A percentile compares a stretch with the other conserved stretches of the same genome.
These are phyloP conservation scores for Acanthamoeba healyi DNA, from an alignment of 208 protist genomes.

Conservation along the genomic window DNA sequence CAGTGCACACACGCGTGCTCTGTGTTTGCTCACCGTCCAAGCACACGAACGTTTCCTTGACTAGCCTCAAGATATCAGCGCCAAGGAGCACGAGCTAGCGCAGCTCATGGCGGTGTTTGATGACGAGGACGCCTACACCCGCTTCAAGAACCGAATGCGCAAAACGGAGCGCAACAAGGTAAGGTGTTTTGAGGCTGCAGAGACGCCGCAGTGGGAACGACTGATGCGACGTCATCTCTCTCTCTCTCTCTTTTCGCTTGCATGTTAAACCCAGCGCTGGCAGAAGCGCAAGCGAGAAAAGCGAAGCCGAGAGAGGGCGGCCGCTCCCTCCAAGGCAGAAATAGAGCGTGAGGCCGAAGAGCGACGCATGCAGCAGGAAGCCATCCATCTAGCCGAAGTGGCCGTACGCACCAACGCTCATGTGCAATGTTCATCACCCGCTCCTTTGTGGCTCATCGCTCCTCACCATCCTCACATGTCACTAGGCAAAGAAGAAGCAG, in stretches of 20 bases:
- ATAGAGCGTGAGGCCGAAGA: conserved; percentile 3
- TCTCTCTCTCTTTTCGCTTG: not conserved
- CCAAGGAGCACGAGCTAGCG: not conserved
- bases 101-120: conserved; percentile 51
- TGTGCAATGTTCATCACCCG: no score
- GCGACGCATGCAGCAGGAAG: not conserved
- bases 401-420: not conserved
- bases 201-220: not conserved
- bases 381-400: not conserved
- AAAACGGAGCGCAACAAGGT: conserved; percentile 47
- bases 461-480: not conserved
- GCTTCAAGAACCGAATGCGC: conserved; percentile 32
- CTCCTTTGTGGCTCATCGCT: not conserved
- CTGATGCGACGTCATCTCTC: not conserved
- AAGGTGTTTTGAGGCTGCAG: not conserved
- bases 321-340: not conserved
- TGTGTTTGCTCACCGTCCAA: not conserved
- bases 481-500: conserved; percentile 11
- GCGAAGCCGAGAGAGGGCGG: not conserved
- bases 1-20: not conserved
- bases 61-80: conserved; percentile 32
- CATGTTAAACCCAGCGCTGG: not conserved
- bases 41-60: not conserved
- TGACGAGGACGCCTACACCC: conserved; percentile 22
- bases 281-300: not conserved